phyloP scores from a whole-genome alignment of 768 basidiomycete genomes.

The Terana coerulea region DNA sequence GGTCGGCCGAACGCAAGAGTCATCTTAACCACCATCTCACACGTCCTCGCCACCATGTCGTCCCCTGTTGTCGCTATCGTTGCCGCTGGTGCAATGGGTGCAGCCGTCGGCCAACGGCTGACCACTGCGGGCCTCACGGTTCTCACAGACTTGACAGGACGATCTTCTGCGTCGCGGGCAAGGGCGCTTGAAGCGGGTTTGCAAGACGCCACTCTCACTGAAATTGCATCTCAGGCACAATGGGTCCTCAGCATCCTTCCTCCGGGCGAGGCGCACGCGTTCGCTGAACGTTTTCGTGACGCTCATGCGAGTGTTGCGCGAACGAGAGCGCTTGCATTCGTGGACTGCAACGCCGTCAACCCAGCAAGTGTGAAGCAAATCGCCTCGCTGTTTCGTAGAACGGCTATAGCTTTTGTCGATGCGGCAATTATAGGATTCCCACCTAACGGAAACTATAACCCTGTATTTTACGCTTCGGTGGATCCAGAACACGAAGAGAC shows the following conservation, averaged over 20 bases:
- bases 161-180: slow-evolving; percentile 45
- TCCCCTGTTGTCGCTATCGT: slow-evolving; percentile 39
- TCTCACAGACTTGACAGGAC: slow-evolving; percentile 50
- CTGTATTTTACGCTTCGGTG: slow-evolving; percentile 52
- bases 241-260: slow-evolving; percentile 58
- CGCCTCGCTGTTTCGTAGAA: slow-evolving; percentile 38
- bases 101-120: slow-evolving; percentile 48
- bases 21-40: too few species aligned
- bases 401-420: slow-evolving; percentile 45
- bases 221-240: slow-evolving; percentile 34
- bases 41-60: too few species aligned
- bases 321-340: slow-evolving; percentile 32
- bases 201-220: slow-evolving; percentile 34
- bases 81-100: slow-evolving; percentile 57
- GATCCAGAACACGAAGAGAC: slow-evolving; percentile 26
- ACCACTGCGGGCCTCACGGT: slow-evolving; percentile 44
- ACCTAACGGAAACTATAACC: slow-evolving; percentile 43
- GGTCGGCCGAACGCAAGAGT: too few species aligned
- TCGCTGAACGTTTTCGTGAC: slow-evolving; percentile 37
- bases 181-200: slow-evolving; percentile 51
- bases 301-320: slow-evolving; percentile 21
- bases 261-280: slow-evolving; percentile 43
- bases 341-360: slow-evolving; percentile 57
- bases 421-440: slow-evolving; percentile 55
- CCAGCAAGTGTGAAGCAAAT: slow-evolving; percentile 47